Evolutionary conservation across 106 monocot species (phyloP).

Genomic region (Platanthera guangdongensis): DNA sequence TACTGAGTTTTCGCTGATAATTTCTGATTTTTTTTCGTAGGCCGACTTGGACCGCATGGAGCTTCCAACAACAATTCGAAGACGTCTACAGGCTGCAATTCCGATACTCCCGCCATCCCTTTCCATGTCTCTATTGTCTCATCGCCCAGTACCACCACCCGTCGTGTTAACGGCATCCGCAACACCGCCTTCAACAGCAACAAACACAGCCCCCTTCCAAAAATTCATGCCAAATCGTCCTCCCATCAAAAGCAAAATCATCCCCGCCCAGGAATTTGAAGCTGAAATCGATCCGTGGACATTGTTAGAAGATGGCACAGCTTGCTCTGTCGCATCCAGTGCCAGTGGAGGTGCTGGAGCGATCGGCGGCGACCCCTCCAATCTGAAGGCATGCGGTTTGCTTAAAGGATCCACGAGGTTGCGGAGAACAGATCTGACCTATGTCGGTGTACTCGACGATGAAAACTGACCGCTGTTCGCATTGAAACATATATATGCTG

Average conservation of each 20-base stretch:
- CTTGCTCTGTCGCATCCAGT: conserved; percentile 25
- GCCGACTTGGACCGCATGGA: conserved; percentile 82
- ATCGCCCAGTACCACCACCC: conserved; percentile 26
- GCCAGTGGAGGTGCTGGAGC: conserved; percentile 22
- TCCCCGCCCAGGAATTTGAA: conserved; percentile 37
- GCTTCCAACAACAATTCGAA: conserved; percentile 50
- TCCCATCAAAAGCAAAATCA: conserved; percentile 32
- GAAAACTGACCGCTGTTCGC: conserved; percentile 51
- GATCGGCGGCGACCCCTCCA: conserved; percentile 50
- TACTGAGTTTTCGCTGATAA: background rate
- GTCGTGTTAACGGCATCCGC: no score
- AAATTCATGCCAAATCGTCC: conserved; percentile 21
- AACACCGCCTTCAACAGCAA: background rate
- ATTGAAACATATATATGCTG: no score
- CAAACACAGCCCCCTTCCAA: conserved; percentile 18
- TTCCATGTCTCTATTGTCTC: conserved; percentile 37
- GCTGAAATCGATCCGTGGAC: conserved; percentile 93
- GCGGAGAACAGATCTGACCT: conserved; percentile 87
- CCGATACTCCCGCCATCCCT: conserved; percentile 54
- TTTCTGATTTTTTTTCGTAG: conserved; percentile 26
- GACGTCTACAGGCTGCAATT: conserved; percentile 79
- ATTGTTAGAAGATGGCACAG: conserved; percentile 80
- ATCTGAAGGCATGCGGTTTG: conserved; percentile 87
- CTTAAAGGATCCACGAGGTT: conserved; percentile 93
- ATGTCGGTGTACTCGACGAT: conserved; percentile 74